A percentile compares a stretch with the other conserved stretches of the same genome.
Conservation (phyloP, 352 stramenopile genomes). For the Blastocystis sp. region DNA sequence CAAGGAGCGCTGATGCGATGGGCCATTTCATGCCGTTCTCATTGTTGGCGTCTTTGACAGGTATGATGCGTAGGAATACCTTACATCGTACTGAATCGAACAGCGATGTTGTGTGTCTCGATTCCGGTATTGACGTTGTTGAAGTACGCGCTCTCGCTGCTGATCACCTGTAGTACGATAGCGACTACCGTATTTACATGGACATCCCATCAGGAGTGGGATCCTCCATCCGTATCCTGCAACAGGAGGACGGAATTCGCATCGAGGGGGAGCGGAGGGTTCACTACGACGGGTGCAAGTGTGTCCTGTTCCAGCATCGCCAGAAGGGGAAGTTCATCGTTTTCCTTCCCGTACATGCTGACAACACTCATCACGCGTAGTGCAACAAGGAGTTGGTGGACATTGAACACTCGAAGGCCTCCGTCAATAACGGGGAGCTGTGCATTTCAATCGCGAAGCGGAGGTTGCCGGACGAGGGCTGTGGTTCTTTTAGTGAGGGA, state of each 20-base stretch:
- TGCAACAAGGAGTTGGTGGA: constrained; percentile 27
- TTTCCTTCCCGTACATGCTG: constrained; percentile 26
- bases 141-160: background rate
- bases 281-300: constrained; percentile 30
- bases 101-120: background rate
- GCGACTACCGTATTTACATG: constrained; percentile 53
- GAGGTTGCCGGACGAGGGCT: background rate
- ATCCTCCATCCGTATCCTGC: constrained; percentile 26
- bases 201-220: constrained; percentile 34
- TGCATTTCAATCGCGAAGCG: constrained; percentile 8
- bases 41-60: too few relatives aligned
- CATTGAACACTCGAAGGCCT: constrained; percentile 17
- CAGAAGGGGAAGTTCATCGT: constrained; percentile 15
- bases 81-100: too few relatives aligned
- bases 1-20: too few relatives aligned
- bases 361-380: background rate
- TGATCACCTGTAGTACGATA: constrained; percentile 19
- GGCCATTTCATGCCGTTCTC: too few relatives aligned
- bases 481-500: background rate
- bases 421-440: constrained; percentile 38
- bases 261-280: constrained; percentile 8
- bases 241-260: constrained; percentile 41
- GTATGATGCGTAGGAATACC: too few relatives aligned
- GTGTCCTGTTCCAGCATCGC: constrained; percentile 3
- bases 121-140: constrained; percentile 48